phyloP scores from a whole-genome alignment of 805 yeast species.

The Candida wancherniae region DNA sequence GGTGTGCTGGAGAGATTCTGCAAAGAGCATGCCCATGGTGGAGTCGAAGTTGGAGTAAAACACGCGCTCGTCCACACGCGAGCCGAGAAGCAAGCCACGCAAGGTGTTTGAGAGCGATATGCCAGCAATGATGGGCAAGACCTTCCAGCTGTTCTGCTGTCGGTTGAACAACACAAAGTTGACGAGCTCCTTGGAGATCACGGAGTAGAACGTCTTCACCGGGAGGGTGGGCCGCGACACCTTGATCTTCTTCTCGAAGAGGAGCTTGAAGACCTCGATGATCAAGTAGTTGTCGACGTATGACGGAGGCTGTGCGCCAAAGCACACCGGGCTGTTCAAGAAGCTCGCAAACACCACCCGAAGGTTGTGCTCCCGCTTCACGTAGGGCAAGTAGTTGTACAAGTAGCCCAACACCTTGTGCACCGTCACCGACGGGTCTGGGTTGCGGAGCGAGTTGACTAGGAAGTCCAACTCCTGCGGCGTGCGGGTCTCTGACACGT shows the following conservation, averaged over 20 bases:
- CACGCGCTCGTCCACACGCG: slow-evolving; percentile 24
- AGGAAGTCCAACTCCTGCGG: slow-evolving; percentile 47
- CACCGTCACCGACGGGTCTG: slow-evolving; percentile 28
- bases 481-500: neutral
- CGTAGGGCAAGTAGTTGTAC: slow-evolving; percentile 47
- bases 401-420: slow-evolving; percentile 40
- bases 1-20: slow-evolving; percentile 21
- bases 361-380: slow-evolving; percentile 45
- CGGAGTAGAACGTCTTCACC: slow-evolving; percentile 39
- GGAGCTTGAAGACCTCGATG: slow-evolving; percentile 45
- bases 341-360: slow-evolving; percentile 41
- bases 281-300: slow-evolving; percentile 34
- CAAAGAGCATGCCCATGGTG: slow-evolving; percentile 25
- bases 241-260: slow-evolving; percentile 41
- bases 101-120: slow-evolving; percentile 34
- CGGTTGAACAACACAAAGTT: slow-evolving; percentile 29
- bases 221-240: slow-evolving; percentile 47
- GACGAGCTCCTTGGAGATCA: slow-evolving; percentile 29
- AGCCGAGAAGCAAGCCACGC: slow-evolving; percentile 27
- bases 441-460: slow-evolving; percentile 40
- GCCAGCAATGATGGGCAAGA: slow-evolving; percentile 45
- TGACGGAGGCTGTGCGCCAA: slow-evolving; percentile 14
- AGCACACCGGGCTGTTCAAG: slow-evolving; percentile 38
- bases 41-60: slow-evolving; percentile 36
- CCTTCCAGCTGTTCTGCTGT: slow-evolving; percentile 39